Evolutionary conservation across 495 filamentous ascomycete species (phyloP).

Genomic region (Penicillium malachiteum): DNA sequence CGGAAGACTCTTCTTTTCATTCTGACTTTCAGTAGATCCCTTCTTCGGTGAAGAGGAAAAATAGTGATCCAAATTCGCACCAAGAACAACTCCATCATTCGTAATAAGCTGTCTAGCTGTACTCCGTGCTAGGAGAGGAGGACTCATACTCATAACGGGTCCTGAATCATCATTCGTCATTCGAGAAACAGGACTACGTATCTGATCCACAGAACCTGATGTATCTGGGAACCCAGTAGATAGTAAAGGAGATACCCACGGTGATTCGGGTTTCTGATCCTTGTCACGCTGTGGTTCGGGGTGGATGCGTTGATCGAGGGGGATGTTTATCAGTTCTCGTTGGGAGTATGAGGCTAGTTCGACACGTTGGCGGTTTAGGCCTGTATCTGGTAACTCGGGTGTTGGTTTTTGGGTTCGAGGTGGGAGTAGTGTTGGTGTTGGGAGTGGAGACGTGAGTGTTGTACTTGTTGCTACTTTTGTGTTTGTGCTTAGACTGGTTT

Average conservation of each 20-base stretch:
- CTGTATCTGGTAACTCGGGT: slow-evolving; percentile 36
- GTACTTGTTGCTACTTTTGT: not conserved
- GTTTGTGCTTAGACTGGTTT: not conserved
- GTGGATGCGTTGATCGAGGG: slow-evolving; percentile 12
- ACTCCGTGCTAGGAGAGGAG: not conserved
- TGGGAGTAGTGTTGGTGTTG: not conserved
- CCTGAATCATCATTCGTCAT: not conserved
- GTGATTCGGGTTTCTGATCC: too few species aligned
- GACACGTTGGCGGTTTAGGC: slow-evolving; percentile 26
- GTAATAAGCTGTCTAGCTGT: slow-evolving; percentile 21
- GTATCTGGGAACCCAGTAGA: too few species aligned
- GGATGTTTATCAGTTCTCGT: slow-evolving; percentile 38
- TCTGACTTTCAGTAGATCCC: too few species aligned
- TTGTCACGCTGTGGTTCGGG: too few species aligned
- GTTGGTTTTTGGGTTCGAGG: slow-evolving; percentile 1
- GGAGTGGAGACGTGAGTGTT: not conserved
- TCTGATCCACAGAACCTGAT: too few species aligned
- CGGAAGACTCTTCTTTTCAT: too few species aligned
- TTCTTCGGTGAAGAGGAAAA: not conserved
- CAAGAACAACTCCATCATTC: slow-evolving; percentile 28
- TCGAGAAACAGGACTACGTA: too few species aligned
- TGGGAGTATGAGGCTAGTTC: slow-evolving; percentile 28
- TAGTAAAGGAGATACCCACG: too few species aligned
- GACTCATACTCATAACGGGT: not conserved
- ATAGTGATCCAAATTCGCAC: slow-evolving; percentile 28